Evolutionary conservation across 2,329 filamentous ascomycete genomes (phyloP), one percentile per base, ranked within the genome.

Genomic region (Lecanicillium sp.): DNA sequence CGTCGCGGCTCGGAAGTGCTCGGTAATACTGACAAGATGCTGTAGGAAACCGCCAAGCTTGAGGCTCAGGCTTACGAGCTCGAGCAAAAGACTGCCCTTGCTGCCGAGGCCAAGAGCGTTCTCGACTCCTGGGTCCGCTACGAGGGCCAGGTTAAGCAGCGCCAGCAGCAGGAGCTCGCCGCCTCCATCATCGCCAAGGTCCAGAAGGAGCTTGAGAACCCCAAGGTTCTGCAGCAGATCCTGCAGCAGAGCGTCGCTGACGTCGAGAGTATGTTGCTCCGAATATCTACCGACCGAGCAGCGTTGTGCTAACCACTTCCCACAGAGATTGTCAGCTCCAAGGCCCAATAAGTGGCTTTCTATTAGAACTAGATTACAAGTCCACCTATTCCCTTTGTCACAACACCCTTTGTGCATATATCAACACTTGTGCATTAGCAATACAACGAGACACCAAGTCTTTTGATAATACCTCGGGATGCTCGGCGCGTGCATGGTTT

Each of bases 41-140:
- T 51, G 51, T 60, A 95, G 90, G 93, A 98, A 83, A 98, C 93
- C 65, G 94, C 93, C 65, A 77, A 86, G 75, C 87, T 97, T 59
- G 93, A 98, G 81, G 85, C 91, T 59, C 73, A 97, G 81, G 90
- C 90, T 57, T 98, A 86, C 74, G 90, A 97, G 81, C 83, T 97
- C 59, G 90, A 97, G 81, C 93, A 98, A 77, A 85, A 84, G 77
- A 96, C 91, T 53, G 87, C 90, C 60, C 78, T 98, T 58, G 90
- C 90, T 51, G 77, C 82, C 56, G 93, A 98, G 80, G 91, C 91
- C 65, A 98, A 96, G 85, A 65, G 79, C 53, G 93, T 97, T 51
- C 84, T 98, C 57, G 93, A 98, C 70, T 96, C 90, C 50, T 98
- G 93, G 94, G 90, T 97, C 56, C 87, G 93, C 68, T 98, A 98